Conservation (phyloP, 1,284 basidiomycete genomes). For the Tilletia setariae region DNA sequence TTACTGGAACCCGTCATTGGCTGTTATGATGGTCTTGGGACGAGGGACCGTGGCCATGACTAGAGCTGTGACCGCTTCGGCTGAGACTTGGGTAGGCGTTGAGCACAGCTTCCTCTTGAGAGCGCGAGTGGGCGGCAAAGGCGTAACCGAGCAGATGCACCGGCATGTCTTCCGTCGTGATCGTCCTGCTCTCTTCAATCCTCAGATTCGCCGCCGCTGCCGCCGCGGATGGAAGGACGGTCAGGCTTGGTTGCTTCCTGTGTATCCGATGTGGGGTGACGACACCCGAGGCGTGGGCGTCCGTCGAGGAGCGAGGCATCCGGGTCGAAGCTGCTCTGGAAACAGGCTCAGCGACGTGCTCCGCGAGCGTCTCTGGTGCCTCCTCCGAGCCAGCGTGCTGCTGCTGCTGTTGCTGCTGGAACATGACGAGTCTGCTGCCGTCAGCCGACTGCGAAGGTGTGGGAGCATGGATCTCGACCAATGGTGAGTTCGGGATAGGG, state of each 20-base stretch:
- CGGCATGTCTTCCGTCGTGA: slow-evolving; percentile 29
- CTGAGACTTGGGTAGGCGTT: background rate
- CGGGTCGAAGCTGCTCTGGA: no score
- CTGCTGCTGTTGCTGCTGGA: background rate
- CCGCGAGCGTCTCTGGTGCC: background rate
- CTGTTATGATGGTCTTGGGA: no score
- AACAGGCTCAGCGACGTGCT: background rate
- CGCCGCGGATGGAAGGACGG: background rate
- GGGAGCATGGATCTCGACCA: background rate
- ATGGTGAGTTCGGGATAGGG: background rate
- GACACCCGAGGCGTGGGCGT: background rate
- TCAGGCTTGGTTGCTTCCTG: background rate
- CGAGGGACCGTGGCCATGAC: no score
- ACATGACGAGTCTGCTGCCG: background rate
- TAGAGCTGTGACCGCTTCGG: background rate
- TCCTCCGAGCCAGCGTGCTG: background rate
- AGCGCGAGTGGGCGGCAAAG: background rate
- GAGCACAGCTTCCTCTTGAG: background rate
- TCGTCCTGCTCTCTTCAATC: slow-evolving; percentile 25
- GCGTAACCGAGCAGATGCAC: no score
- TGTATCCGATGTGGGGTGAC: slow-evolving; percentile 1
- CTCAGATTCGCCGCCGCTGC: slow-evolving; percentile 16
- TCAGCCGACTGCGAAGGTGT: background rate
- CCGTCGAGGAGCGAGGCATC: no score
- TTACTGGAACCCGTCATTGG: no score